These are phyloP conservation scores for Musa schizocarpa DNA, from an alignment of 176 grass and related monocot genomes.

Conservation along the genomic window DNA sequence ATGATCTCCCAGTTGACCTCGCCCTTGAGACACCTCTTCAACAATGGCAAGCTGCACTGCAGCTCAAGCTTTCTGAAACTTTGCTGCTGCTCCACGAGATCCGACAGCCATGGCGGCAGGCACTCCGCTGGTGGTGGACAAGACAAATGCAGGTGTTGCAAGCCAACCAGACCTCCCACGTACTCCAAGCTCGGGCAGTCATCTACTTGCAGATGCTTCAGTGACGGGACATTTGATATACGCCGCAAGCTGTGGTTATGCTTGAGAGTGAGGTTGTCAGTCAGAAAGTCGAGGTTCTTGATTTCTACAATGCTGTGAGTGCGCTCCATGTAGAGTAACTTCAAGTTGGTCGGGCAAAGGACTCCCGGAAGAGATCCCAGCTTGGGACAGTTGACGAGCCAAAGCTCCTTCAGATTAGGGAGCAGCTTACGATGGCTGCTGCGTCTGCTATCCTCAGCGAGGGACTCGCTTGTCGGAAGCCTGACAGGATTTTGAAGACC, in stretches of 20 bases:
- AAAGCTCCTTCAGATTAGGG: too few relatives aligned
- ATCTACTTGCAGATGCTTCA: slow-evolving; percentile 33
- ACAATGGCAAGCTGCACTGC: not conserved
- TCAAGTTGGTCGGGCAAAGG: slow-evolving; percentile 28
- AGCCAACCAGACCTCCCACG: slow-evolving; percentile 35
- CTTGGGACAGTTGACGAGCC: slow-evolving; percentile 4
- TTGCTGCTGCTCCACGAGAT: not conserved
- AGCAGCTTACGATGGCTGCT: too few relatives aligned
- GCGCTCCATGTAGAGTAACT: slow-evolving; percentile 36
- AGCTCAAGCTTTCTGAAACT: not conserved
- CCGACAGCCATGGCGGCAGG: not conserved
- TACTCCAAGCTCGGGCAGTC: slow-evolving; percentile 65
- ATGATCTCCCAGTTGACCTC: not conserved
- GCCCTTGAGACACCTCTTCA: not conserved
- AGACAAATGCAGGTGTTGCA: slow-evolving; percentile 47
- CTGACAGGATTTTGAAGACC: too few relatives aligned
- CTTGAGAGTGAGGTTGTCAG: slow-evolving; percentile 40
- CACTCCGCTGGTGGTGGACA: slow-evolving; percentile 36
- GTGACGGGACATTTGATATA: slow-evolving; percentile 36
- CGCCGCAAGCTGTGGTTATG: slow-evolving; percentile 46
- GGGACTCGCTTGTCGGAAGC: too few relatives aligned
- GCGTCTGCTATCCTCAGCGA: too few relatives aligned
- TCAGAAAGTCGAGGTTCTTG: not conserved
- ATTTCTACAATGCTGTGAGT: slow-evolving; percentile 36
- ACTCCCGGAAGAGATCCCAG: slow-evolving; percentile 40